These are phyloP conservation scores for Fusarium napiforme DNA, from an alignment of 2,329 filamentous ascomycete genomes.

Conservation along the genomic window DNA sequence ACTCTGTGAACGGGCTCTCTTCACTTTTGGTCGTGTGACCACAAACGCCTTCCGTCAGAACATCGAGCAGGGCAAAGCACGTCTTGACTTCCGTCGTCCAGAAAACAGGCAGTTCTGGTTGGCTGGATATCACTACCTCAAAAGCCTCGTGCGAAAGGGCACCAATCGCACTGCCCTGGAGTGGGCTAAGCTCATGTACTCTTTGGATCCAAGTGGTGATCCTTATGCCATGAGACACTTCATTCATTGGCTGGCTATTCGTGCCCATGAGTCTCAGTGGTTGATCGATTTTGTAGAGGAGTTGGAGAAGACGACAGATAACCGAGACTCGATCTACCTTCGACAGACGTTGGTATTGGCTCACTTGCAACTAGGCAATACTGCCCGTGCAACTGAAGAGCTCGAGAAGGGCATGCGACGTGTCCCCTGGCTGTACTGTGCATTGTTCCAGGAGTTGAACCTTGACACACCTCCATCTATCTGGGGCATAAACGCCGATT, in stretches of 20 bases:
- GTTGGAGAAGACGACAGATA: conserved; percentile 49
- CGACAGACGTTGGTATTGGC: conserved; percentile 82
- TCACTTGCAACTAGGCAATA: conserved; percentile 75
- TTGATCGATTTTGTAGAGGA: conserved; percentile 75
- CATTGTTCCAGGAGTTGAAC: conserved; percentile 82
- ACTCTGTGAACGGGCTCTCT: conserved; percentile 88
- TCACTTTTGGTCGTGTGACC: conserved; percentile 90
- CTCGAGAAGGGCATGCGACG: conserved; percentile 75
- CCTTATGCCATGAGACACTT: conserved; percentile 85
- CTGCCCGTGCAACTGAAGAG: conserved; percentile 70
- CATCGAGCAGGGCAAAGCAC: conserved; percentile 80
- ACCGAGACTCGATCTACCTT: conserved; percentile 70
- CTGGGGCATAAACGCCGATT: conserved; percentile 79
- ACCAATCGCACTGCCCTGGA: conserved; percentile 94
- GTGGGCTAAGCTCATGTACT: conserved; percentile 87
- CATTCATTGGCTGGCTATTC: conserved; percentile 86
- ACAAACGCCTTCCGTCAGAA: conserved; percentile 83
- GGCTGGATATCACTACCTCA: conserved; percentile 87
- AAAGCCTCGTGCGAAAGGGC: conserved; percentile 86
- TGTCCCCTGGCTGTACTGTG: conserved; percentile 86
- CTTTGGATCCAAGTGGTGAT: conserved; percentile 79
- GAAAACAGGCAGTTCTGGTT: conserved; percentile 96
- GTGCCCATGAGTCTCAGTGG: conserved; percentile 79
- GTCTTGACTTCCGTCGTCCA: conserved; percentile 81
- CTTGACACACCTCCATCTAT: conserved; percentile 82